These are phyloP conservation scores for Trichosporon coremiiforme DNA, from an alignment of 1,284 basidiomycete genomes.

Conservation along the genomic window DNA sequence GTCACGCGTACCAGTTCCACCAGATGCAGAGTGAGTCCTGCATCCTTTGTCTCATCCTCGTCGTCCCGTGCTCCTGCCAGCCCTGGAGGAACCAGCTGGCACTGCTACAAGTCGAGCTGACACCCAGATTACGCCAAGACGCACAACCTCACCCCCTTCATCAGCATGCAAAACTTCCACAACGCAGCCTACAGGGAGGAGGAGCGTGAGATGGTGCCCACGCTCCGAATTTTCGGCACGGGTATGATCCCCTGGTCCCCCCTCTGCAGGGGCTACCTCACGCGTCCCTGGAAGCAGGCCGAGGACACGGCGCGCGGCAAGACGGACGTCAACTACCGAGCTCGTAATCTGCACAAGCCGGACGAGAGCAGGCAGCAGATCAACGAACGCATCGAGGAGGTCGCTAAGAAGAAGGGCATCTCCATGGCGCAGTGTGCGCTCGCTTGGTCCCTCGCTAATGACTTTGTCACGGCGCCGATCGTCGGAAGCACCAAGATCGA, in stretches of 20 bases:
- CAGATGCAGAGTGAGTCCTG: conserved; percentile 51
- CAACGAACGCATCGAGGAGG: conserved; percentile 59
- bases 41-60: not conserved
- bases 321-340: conserved; percentile 33
- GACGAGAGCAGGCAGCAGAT: conserved; percentile 39
- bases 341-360: conserved; percentile 16
- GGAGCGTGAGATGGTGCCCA: conserved; percentile 66
- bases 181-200: conserved; percentile 63
- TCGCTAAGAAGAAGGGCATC: conserved; percentile 61
- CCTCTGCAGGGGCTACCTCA: conserved; percentile 41
- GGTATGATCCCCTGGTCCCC: conserved; percentile 57
- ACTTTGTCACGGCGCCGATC: conserved; percentile 49
- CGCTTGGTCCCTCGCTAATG: conserved; percentile 60
- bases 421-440: conserved; percentile 65
- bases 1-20: conserved; percentile 57
- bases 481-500: conserved; percentile 48
- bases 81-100: too few relatives aligned
- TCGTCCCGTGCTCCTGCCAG: not conserved
- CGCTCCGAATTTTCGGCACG: conserved; percentile 50
- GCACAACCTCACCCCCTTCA: conserved; percentile 66
- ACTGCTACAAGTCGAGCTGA: conserved; percentile 6
- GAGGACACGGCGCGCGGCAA: conserved; percentile 34
- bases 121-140: conserved; percentile 52
- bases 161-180: conserved; percentile 69
- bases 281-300: conserved; percentile 38